phyloP scores from a whole-genome alignment of 176 grass and related monocot species.

The Raddia guianensis region DNA sequence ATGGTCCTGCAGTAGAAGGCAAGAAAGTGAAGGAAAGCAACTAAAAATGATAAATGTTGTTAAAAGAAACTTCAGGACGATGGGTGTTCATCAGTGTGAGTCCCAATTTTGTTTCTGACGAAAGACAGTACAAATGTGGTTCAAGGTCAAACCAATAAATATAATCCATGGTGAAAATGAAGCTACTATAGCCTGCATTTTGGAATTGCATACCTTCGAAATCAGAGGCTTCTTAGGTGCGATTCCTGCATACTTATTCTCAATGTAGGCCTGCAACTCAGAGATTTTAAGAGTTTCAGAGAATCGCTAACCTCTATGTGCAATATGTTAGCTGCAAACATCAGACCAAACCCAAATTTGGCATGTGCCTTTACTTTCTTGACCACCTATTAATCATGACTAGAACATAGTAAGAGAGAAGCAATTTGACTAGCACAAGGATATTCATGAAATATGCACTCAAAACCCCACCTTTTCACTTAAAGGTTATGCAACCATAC shows the following conservation, averaged over 20 bases:
- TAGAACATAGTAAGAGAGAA: no score
- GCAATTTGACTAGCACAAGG: no score
- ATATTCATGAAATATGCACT: constrained; percentile 27
- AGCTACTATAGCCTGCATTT: no score
- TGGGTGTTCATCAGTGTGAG: background rate
- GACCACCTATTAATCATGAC: no score
- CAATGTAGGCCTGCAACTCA: constrained; percentile 44
- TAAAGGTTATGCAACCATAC: background rate
- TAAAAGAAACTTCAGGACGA: background rate
- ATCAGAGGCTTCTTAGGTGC: constrained; percentile 86
- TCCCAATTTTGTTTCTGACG: background rate
- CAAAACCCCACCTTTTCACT: background rate
- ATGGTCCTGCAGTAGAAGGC: constrained; percentile 59
- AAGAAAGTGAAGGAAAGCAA: background rate
- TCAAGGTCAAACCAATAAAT: background rate
- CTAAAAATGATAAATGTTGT: background rate
- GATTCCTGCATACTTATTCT: constrained; percentile 86
- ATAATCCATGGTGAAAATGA: background rate
- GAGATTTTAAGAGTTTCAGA: constrained; percentile 4
- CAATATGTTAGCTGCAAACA: no score
- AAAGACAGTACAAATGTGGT: background rate
- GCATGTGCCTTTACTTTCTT: no score
- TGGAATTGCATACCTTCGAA: constrained; percentile 59
- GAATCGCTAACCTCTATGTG: background rate
- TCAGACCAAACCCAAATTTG: no score